phyloP scores from a whole-genome alignment of 176 grass and related monocot genomes.

The Aegilops umbellulata region DNA sequence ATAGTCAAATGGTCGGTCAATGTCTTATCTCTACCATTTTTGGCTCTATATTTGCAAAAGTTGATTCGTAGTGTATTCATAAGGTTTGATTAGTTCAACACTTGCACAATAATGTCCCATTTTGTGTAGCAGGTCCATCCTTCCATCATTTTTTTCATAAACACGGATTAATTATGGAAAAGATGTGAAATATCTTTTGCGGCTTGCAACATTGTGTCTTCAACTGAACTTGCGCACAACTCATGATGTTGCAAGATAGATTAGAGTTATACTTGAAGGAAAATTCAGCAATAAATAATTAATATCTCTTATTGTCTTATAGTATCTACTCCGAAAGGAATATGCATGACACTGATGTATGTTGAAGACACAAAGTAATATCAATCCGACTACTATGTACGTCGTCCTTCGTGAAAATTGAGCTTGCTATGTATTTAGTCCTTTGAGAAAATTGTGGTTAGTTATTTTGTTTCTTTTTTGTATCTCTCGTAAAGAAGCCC shows the following conservation, averaged over 20 bases:
- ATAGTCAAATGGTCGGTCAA: not conserved
- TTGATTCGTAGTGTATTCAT: not conserved
- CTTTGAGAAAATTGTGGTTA: not conserved
- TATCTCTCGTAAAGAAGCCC: not conserved
- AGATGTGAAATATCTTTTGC: not conserved
- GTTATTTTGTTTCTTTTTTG: not conserved
- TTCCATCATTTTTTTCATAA: not conserved
- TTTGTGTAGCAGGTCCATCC: not conserved
- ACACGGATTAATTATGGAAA: not conserved
- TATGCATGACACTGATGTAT: not conserved
- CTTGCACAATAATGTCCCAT: not conserved
- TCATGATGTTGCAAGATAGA: not conserved
- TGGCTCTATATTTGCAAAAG: not conserved
- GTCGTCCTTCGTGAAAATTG: not conserved
- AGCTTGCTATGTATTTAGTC: not conserved
- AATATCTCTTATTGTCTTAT: not conserved
- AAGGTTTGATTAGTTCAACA: not conserved
- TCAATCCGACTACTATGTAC: not conserved
- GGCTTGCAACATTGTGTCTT: not conserved
- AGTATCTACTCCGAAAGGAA: not conserved
- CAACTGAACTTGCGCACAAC: not conserved
- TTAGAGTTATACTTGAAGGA: not conserved
- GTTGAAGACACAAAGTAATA: not conserved
- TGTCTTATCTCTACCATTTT: not conserved
- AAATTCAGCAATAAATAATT: not conserved